Conservation (phyloP, 2,329 filamentous ascomycete species). For the Claviceps quebecensis region DNA sequence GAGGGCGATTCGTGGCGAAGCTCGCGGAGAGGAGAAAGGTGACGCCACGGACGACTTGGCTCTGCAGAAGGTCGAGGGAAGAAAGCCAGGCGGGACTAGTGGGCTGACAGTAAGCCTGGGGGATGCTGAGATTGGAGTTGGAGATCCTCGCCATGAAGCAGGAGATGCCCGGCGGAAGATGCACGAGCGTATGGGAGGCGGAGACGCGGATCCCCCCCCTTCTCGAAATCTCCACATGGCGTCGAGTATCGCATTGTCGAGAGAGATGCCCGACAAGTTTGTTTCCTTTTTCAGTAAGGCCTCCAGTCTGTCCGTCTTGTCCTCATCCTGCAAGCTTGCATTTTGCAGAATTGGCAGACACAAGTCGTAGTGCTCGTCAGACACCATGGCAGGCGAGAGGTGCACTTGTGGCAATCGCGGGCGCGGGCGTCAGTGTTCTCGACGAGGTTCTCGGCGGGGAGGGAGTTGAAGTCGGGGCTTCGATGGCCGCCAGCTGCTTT, state of each 20-base stretch:
- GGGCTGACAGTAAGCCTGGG: slow-evolving; percentile 70
- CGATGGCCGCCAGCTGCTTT: neutral
- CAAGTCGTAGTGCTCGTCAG: slow-evolving; percentile 83
- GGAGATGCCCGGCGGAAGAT: slow-evolving; percentile 84
- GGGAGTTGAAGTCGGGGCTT: neutral
- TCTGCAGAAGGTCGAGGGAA: slow-evolving; percentile 59
- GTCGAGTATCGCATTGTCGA: slow-evolving; percentile 85
- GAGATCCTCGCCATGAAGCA: slow-evolving; percentile 77
- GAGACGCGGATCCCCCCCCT: slow-evolving; percentile 52
- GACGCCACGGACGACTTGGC: slow-evolving; percentile 69
- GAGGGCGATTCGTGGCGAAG: slow-evolving; percentile 80
- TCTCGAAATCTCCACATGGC: slow-evolving; percentile 77
- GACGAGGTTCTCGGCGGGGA: neutral
- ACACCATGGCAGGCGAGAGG: slow-evolving; percentile 52
- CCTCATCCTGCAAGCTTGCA: slow-evolving; percentile 72
- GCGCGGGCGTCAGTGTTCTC: neutral
- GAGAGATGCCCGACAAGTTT: slow-evolving; percentile 54
- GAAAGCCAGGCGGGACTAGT: slow-evolving; percentile 72
- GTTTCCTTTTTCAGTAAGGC: slow-evolving; percentile 72
- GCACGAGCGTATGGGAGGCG: slow-evolving; percentile 75
- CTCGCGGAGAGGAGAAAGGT: slow-evolving; percentile 85
- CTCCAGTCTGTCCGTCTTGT: slow-evolving; percentile 85
- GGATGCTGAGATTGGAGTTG: slow-evolving; percentile 70
- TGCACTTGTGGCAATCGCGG: neutral
- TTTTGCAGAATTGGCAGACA: slow-evolving; percentile 83